These are phyloP conservation scores for Houttuynia cordata DNA, from an alignment of 164 flowering plant genomes.

Conservation along the genomic window DNA sequence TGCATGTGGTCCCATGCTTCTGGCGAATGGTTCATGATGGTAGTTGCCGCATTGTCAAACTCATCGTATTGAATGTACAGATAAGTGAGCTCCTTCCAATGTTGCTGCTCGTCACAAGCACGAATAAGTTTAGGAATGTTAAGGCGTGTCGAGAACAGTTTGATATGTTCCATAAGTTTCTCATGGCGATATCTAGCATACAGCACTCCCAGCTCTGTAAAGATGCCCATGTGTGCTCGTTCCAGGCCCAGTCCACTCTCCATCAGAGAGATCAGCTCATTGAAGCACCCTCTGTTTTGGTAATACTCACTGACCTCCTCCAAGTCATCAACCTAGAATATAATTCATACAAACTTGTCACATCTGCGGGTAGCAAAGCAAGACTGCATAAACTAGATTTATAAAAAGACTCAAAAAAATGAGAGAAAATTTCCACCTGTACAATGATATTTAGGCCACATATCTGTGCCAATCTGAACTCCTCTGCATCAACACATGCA, in stretches of 20 bases:
- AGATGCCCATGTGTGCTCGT: slow-evolving; percentile 99
- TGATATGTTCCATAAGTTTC: slow-evolving; percentile 99
- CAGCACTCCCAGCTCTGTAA: slow-evolving; percentile 92
- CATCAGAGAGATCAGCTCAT: slow-evolving; percentile 84
- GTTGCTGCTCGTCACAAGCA: slow-evolving; percentile 87
- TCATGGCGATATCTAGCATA: slow-evolving; percentile 97
- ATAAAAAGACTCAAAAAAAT: not conserved
- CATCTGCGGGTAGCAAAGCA: not conserved
- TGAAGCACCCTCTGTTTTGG: slow-evolving; percentile 95
- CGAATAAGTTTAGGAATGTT: slow-evolving; percentile 82
- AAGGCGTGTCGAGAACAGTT: slow-evolving; percentile 66
- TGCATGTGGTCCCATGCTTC: slow-evolving; percentile 96
- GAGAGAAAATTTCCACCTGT: slow-evolving; percentile 20
- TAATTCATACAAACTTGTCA: not conserved
- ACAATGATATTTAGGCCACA: slow-evolving; percentile 95
- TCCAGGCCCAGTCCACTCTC: slow-evolving; percentile 98
- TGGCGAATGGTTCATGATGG: slow-evolving; percentile 90
- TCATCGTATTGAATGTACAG: slow-evolving; percentile 80
- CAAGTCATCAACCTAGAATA: slow-evolving; percentile 84
- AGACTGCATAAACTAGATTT: not conserved
- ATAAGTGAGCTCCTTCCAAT: slow-evolving; percentile 78
- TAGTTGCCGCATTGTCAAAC: slow-evolving; percentile 98
- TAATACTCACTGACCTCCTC: slow-evolving; percentile 97
- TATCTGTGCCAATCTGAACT: slow-evolving; percentile 98
- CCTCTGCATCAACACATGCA: slow-evolving; percentile 99